phyloP scores from a whole-genome alignment of 352 stramenopile genomes.

The Globisporangium parvum region DNA sequence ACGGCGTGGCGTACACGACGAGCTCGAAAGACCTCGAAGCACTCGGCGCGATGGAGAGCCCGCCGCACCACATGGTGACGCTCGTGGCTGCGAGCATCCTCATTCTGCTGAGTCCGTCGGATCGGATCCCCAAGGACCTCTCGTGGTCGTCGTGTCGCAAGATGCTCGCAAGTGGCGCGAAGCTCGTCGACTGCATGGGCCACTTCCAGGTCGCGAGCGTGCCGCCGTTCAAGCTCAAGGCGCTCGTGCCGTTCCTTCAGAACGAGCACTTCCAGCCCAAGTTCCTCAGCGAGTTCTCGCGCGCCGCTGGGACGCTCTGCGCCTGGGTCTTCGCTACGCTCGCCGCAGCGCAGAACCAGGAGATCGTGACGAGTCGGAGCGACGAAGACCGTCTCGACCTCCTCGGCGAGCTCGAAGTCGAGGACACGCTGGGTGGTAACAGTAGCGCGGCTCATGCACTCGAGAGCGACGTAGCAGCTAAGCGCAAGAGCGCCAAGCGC shows the following conservation, averaged over 20 bases:
- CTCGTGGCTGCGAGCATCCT: slow-evolving; percentile 54
- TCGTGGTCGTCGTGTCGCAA: slow-evolving; percentile 59
- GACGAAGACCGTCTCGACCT: slow-evolving; percentile 48
- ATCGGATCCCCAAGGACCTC: slow-evolving; percentile 65
- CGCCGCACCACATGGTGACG: slow-evolving; percentile 57
- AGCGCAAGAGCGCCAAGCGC: slow-evolving; percentile 34
- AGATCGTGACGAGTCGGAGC: slow-evolving; percentile 16
- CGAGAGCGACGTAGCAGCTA: slow-evolving; percentile 5
- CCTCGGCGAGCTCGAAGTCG: slow-evolving; percentile 51
- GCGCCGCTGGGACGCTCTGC: slow-evolving; percentile 44
- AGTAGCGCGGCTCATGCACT: not conserved
- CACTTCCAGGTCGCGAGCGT: slow-evolving; percentile 31
- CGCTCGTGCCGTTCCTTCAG: slow-evolving; percentile 58
- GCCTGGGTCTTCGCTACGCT: slow-evolving; percentile 58
- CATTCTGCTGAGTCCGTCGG: slow-evolving; percentile 64
- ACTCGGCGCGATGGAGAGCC: slow-evolving; percentile 30
- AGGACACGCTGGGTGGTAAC: slow-evolving; percentile 15
- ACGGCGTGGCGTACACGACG: slow-evolving; percentile 32
- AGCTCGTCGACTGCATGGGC: slow-evolving; percentile 43
- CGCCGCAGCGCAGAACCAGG: slow-evolving; percentile 28
- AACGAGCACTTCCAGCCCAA: slow-evolving; percentile 70
- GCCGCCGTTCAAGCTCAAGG: slow-evolving; percentile 69
- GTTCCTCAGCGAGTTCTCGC: slow-evolving; percentile 47
- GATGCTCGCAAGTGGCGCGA: slow-evolving; percentile 45
- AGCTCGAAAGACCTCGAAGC: slow-evolving; percentile 39